Evolutionary conservation across 2,329 filamentous ascomycete genomes (phyloP).

Genomic region (Parasarocladium wereldwijsianum): DNA sequence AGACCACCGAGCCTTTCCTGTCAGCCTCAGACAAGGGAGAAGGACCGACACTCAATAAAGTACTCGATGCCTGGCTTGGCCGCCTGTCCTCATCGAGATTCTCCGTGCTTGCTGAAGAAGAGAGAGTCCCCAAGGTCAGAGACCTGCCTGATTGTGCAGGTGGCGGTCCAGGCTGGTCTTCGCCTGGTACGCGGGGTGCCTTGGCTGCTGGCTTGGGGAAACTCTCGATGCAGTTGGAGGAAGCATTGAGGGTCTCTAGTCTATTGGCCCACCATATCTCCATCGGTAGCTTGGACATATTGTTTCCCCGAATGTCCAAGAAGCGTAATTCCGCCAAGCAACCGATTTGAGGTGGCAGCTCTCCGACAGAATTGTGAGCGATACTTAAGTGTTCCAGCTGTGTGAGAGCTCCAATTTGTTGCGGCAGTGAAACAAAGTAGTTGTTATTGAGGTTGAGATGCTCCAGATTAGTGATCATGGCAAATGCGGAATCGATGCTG

Average conservation of each 20-base stretch:
- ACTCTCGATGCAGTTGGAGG: constrained; percentile 78
- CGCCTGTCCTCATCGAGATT: constrained; percentile 57
- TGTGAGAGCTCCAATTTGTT: constrained; percentile 68
- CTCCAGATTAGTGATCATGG: constrained; percentile 73
- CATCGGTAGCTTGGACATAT: constrained; percentile 72
- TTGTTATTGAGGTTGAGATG: constrained; percentile 88
- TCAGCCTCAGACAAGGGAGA: constrained; percentile 49
- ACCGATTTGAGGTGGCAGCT: constrained; percentile 76
- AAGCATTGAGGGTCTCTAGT: constrained; percentile 84
- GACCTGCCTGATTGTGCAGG: constrained; percentile 25
- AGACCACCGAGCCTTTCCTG: constrained; percentile 74
- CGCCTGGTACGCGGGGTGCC: constrained; percentile 44
- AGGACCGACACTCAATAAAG: constrained; percentile 58
- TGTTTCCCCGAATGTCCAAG: constrained; percentile 85
- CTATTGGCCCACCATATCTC: constrained; percentile 95
- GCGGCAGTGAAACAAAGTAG: constrained; percentile 81
- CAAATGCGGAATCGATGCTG: constrained; percentile 77
- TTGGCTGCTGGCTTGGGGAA: constrained; percentile 80
- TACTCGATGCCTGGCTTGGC: constrained; percentile 73
- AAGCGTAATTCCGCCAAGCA: constrained; percentile 72
- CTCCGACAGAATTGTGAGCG: constrained; percentile 75
- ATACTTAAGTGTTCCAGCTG: constrained; percentile 87
- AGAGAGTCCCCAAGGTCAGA: constrained; percentile 25
- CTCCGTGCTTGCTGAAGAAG: constrained; percentile 58
- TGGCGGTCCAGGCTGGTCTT: constrained; percentile 22